Evolutionary conservation across 805 yeast genomes (phyloP).

Genomic region (Metschnikowia corniflorae): DNA sequence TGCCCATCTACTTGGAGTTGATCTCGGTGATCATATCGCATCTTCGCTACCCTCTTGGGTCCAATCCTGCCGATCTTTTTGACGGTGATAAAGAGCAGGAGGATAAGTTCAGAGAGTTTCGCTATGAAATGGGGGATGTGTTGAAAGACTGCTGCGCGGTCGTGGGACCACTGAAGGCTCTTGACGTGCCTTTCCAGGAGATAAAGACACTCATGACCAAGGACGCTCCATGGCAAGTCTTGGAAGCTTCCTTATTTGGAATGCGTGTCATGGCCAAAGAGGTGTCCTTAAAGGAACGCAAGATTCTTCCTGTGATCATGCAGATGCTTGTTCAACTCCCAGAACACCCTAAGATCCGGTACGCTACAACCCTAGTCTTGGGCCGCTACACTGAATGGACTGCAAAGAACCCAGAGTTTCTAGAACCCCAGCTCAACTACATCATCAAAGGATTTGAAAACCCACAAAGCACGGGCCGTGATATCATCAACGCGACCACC

Average conservation of each 20-base stretch:
- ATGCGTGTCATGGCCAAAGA: constrained; percentile 94
- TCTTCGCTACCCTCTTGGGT: constrained; percentile 63
- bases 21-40: constrained; percentile 62
- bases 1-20: constrained; percentile 55
- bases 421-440: constrained; percentile 80
- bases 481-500: constrained; percentile 79
- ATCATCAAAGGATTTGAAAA: constrained; percentile 67
- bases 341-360: constrained; percentile 80
- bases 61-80: constrained; percentile 45
- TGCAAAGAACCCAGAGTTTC: constrained; percentile 71
- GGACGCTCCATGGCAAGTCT: constrained; percentile 67
- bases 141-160: constrained; percentile 92
- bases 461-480: constrained; percentile 23
- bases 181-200: constrained; percentile 64
- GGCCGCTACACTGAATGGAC: constrained; percentile 99
- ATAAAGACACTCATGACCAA: constrained; percentile 43
- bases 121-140: constrained; percentile 98
- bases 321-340: constrained; percentile 65
- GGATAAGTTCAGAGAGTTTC: constrained; percentile 88
- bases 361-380: constrained; percentile 87
- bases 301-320: constrained; percentile 75
- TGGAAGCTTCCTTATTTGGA: constrained; percentile 87
- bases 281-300: constrained; percentile 62
- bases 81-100: constrained; percentile 71
- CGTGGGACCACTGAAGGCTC: constrained; percentile 69